Base-by-base conservation (phyloP, 1,139 yeast species). In the Nakaseomyces delphensis region DNA sequence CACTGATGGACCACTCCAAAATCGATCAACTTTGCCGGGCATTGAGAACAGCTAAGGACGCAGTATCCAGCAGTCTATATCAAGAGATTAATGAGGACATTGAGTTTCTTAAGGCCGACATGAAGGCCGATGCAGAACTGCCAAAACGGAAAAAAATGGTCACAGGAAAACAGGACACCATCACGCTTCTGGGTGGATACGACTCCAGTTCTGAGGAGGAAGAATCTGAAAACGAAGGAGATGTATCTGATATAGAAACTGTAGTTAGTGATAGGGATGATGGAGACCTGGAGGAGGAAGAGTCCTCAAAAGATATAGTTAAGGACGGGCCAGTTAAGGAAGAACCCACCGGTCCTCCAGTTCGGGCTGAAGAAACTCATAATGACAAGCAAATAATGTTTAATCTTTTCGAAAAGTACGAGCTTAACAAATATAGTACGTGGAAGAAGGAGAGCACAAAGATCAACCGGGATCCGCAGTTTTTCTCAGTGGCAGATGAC, bases 21-120 rank as follows among this genome's bases (percentile, higher is more conserved):
- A 45, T 74, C 13, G 46, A 74, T 1, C 41, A 63, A 28, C 48
- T 71, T 43, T 56, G 73, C 11, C 79, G 76, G 0, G 57, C 64
- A 14, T 16, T 31, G 35, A 16, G 18, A 14, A 10, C 6, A 53
- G 69, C 21, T 25, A 30, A 10, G 20, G 38, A 5, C 45, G 40
- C n/a, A n/a, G n/a, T n/a, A n/a, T n/a, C n/a, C n/a, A n/a, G 8
- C 36, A 46, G 10, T n/a, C 45, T 65, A 8, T 59, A 51, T 37
- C 52, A 52, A 6, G 56, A 52, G 21, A 37, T 50, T 8, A 42
- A 50, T 3, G 47, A 50, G 7, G 51, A 50, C 18, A 42, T 53
- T 15, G 43, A 44, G 11, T 41, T 46, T 31, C 21, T 31, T 6
- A 31, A 31, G 11, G 4, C 23, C 3, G 35, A 31, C 23, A 11